Base-by-base conservation (phyloP, 1,284 basidiomycete species). In the Cerioporus squamosus region DNA sequence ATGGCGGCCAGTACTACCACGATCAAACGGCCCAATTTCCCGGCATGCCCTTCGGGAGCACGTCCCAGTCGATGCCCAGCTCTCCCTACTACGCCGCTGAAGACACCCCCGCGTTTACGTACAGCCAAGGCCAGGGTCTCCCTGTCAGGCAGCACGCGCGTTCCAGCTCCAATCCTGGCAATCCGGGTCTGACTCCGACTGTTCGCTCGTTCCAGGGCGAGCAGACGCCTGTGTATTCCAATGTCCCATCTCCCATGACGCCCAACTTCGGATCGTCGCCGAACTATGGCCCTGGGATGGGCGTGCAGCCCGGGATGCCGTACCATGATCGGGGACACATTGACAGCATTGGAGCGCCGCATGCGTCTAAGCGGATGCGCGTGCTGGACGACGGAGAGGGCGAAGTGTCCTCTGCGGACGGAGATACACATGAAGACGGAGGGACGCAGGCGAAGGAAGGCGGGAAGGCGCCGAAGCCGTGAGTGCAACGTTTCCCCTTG, bases 351-450 rank as follows among this genome's bases (percentile, higher is more conserved):
- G 61, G 51, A 10, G 62, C 52, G 26, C 51, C 60, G 14, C 64
- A 62, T 24, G 61, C 57, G 17, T 49, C 59, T 20, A 68, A 66
- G 60, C 71, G 77, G 10, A 75, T 77, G 74, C 72, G 71, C 50
- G 83, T 79, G 64, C 74, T 85, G 33, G 78, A 79, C 14, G 78
- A 82, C 9, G 72, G 70, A 2, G 72, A 67, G 5, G 77, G 77
- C 6, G 81, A 81, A 72, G 24, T 47, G 59, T 57, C 57, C 48
- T 42, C 55, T 40, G 63, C 46, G 49, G 26, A 60, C n/a, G 48
- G 63, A 45, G 68, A 53, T 14, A 60, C 52, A 5, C 74, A 72
- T 59, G 78, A 60, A 56, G 55, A 48, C 8, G 64, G 29, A 29
- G 29, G 61, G 42, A 45, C n/a, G 42, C 57, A 55, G 45, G 50